Evolutionary conservation across 768 basidiomycete genomes (phyloP).

Genomic region (Leccinellum albellum): DNA sequence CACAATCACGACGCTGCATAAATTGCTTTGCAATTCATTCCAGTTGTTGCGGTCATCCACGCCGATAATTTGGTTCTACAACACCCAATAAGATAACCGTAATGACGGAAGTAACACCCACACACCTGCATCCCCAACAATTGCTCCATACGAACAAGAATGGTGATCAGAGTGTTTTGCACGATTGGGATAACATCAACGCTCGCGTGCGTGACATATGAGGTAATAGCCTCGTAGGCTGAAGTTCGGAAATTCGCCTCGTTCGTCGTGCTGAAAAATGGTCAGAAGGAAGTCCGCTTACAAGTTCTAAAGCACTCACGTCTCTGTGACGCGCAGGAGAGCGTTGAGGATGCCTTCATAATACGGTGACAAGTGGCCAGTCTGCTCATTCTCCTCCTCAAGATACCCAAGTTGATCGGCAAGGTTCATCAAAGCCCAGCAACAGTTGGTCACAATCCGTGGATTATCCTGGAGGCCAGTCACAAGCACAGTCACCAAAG

Average conservation of each 20-base stretch:
- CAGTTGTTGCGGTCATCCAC: constrained; percentile 97
- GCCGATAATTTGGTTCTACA: constrained; percentile 87
- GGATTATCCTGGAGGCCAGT: constrained; percentile 75
- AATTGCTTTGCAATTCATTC: constrained; percentile 96
- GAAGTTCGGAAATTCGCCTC: constrained; percentile 92
- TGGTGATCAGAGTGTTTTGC: constrained; percentile 74
- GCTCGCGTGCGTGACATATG: constrained; percentile 78
- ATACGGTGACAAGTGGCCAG: constrained; percentile 78
- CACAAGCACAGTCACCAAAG: constrained; percentile 80
- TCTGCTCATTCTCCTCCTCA: constrained; percentile 56
- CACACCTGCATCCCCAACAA: constrained; percentile 77
- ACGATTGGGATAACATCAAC: constrained; percentile 77
- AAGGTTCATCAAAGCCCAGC: constrained; percentile 95
- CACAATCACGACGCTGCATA: constrained; percentile 87
- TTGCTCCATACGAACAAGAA: constrained; percentile 89
- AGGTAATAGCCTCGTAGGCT: constrained; percentile 92
- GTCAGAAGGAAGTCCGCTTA: constrained; percentile 10
- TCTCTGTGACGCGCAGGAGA: constrained; percentile 83
- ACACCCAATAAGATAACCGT: not conserved
- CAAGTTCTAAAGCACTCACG: constrained; percentile 41
- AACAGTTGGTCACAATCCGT: constrained; percentile 88
- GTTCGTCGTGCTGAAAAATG: constrained; percentile 60
- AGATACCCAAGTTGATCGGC: constrained; percentile 82
- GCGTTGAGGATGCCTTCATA: constrained; percentile 85
- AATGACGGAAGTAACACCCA: constrained; percentile 3